phyloP scores from a whole-genome alignment of 2,329 filamentous ascomycete species.

The Cercospora sesami region DNA sequence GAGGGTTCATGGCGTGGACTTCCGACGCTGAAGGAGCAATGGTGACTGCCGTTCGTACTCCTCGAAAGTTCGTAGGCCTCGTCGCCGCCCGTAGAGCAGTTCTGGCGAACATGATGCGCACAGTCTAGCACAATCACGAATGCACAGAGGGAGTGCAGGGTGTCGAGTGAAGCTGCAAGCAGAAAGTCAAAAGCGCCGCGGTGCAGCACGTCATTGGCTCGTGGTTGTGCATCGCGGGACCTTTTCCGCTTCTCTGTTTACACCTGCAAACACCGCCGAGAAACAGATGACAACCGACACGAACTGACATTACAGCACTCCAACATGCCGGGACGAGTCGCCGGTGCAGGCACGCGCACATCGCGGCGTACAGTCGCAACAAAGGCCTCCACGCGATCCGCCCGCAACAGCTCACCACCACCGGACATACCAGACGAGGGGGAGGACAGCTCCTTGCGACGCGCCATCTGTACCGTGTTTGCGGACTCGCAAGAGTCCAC shows the following conservation, averaged over 20 bases:
- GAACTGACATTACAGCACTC: background rate
- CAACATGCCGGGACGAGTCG: conserved; percentile 38
- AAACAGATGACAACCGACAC: conserved; percentile 2
- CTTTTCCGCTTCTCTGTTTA: conserved; percentile 22
- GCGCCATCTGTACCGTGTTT: conserved; percentile 64
- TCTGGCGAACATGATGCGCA: conserved; percentile 25
- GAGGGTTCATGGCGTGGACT: conserved; percentile 34
- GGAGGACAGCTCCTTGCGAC: conserved; percentile 68
- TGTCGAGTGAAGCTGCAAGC: conserved; percentile 9
- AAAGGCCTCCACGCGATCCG: conserved; percentile 23
- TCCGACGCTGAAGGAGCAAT: conserved; percentile 27
- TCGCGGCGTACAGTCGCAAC: conserved; percentile 26
- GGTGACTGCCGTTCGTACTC: conserved; percentile 30
- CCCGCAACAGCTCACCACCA: conserved; percentile 33
- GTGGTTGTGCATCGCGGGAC: background rate
- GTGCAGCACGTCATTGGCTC: conserved; percentile 15
- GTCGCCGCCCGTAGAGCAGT: conserved; percentile 29
- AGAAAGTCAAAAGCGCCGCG: conserved; percentile 7
- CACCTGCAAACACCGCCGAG: conserved; percentile 2
- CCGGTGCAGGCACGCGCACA: conserved; percentile 25
- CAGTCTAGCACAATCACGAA: background rate
- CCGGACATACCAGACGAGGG: conserved; percentile 68
- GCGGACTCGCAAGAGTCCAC: conserved; percentile 77
- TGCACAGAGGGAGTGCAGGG: background rate
- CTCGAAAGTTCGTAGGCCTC: conserved; percentile 25